A percentile compares a stretch with the other conserved stretches of the same genome.
Evolutionary conservation across 1,284 basidiomycete species (phyloP).

Genomic region (Ustilago nuda): DNA sequence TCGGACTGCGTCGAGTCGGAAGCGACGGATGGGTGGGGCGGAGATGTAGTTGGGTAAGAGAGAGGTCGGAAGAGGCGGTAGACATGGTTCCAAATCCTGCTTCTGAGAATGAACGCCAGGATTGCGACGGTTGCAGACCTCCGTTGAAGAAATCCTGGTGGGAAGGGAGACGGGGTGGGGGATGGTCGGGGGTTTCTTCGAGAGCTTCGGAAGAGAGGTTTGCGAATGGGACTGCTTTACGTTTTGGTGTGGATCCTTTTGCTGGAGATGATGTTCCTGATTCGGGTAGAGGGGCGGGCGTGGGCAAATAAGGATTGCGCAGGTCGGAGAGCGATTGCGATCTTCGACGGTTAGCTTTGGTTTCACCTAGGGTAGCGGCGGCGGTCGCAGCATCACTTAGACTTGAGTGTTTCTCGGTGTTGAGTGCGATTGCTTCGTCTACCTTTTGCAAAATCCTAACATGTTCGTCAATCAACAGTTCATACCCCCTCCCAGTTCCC

Average conservation of each 20-base stretch:
- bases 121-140: constrained; percentile 19
- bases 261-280: neutral
- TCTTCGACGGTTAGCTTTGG: constrained; percentile 17
- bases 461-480: constrained; percentile 53
- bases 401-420: neutral
- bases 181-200: constrained; percentile 17
- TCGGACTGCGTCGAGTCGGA: constrained; percentile 8
- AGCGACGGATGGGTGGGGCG: neutral
- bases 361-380: neutral
- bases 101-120: constrained; percentile 41
- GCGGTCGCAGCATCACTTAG: neutral
- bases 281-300: constrained; percentile 6
- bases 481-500: constrained; percentile 4
- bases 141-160: constrained; percentile 13
- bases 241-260: constrained; percentile 5
- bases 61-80: constrained; percentile 27
- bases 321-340: constrained; percentile 37
- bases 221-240: constrained; percentile 20
- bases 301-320: neutral
- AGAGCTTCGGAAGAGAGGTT: constrained; percentile 2
- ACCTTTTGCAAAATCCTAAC: constrained; percentile 45
- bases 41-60: constrained; percentile 25
- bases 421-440: constrained; percentile 16
- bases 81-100: constrained; percentile 37
- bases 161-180: neutral